Conservation (phyloP, 805 yeast genomes). For the Metschnikowia peoriensis region DNA sequence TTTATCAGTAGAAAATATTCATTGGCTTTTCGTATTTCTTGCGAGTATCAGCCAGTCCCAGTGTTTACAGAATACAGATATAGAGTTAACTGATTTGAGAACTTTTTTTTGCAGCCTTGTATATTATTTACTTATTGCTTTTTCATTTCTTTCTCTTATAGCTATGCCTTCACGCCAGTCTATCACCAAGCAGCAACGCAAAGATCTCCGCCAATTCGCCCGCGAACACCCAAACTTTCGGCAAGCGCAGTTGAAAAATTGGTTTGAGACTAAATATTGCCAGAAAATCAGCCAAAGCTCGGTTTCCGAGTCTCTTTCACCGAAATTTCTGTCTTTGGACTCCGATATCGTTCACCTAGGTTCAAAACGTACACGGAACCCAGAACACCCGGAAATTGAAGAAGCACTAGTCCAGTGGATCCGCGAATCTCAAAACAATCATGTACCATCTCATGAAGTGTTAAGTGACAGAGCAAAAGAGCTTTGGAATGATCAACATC, state of each 20-base stretch:
- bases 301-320: neutral
- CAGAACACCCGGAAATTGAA: neutral
- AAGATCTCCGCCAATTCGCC: neutral
- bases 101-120: no score
- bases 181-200: neutral
- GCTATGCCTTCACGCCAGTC: neutral
- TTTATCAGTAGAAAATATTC: no score
- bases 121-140: no score
- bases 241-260: neutral
- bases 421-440: neutral
- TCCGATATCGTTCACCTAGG: neutral
- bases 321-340: neutral
- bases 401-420: neutral
- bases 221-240: neutral
- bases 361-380: neutral
- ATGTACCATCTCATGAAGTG: neutral
- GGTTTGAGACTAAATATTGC: neutral
- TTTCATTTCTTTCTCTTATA: neutral
- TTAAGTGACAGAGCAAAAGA: neutral
- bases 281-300: constrained; percentile 1
- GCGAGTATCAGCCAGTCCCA: no score
- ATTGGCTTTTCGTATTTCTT: no score
- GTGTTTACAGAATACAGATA: no score
- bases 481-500: neutral
- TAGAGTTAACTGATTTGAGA: no score